Conservation (phyloP, 73 alveolate genomes). For the Urostyla sp. region DNA sequence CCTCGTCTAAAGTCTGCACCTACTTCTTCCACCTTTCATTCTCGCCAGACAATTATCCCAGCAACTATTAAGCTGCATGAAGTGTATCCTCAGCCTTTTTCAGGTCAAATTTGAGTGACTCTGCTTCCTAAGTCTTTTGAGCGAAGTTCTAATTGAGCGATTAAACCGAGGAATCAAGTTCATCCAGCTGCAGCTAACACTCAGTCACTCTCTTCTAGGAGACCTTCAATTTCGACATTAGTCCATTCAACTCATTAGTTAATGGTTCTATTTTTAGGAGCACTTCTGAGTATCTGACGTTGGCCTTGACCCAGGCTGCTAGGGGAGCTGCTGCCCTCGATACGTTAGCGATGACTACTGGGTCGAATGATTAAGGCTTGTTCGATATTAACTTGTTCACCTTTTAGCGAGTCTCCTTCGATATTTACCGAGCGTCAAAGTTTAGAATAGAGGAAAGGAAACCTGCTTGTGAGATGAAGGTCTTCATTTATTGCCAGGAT, state of each 20-base stretch:
- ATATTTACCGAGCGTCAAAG: constrained; percentile 92
- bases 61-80: constrained; percentile 90
- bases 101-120: constrained; percentile 79
- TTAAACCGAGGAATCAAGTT: constrained; percentile 88
- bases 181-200: constrained; percentile 86
- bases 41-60: constrained; percentile 98
- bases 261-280: constrained; percentile 97
- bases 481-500: constrained; percentile 94
- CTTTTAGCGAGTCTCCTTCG: constrained; percentile 83
- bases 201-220: constrained; percentile 89
- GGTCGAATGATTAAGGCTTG: constrained; percentile 83
- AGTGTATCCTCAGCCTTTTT: constrained; percentile 91
- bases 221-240: constrained; percentile 80
- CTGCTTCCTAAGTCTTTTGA: constrained; percentile 96
- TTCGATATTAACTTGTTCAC: constrained; percentile 82
- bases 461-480: constrained; percentile 89
- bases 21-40: constrained; percentile 98
- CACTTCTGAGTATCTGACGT: constrained; percentile 95
- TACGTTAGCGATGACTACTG: constrained; percentile 79
- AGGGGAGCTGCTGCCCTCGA: constrained; percentile 97
- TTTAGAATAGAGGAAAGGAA: constrained; percentile 88
- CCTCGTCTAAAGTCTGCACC: constrained; percentile 73
- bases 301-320: constrained; percentile 99
- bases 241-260: constrained; percentile 90
- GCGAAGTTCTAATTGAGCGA: constrained; percentile 90